Conservation (phyloP, 139 green algal species). For the Dunaliella primolecta region DNA sequence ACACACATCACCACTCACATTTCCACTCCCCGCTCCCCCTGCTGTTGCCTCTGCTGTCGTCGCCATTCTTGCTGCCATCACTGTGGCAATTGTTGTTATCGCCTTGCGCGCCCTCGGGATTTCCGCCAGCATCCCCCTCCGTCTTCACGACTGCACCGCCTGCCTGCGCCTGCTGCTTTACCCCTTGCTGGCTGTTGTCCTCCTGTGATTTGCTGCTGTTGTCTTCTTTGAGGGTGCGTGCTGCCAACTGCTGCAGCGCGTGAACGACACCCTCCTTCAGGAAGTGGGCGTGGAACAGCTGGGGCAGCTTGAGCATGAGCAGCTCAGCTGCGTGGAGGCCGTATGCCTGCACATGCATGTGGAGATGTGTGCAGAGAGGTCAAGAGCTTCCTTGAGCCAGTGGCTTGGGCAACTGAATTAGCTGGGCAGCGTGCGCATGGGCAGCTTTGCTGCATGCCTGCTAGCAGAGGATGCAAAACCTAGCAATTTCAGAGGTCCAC, state of each 20-base stretch:
- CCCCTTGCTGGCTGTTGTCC: neutral
- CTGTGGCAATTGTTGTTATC: no score
- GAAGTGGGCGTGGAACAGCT: slow-evolving; percentile 71
- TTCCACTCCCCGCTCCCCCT: neutral
- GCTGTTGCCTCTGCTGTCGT: neutral
- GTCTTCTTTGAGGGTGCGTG: neutral
- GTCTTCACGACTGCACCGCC: no score
- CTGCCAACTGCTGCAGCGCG: slow-evolving; percentile 71
- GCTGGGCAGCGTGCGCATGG: no score
- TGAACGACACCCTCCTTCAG: slow-evolving; percentile 91
- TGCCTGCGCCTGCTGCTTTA: no score
- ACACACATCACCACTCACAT: neutral
- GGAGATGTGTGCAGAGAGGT: neutral
- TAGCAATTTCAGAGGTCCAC: no score
- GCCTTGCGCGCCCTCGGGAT: no score
- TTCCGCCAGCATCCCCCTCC: no score
- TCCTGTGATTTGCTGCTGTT: neutral
- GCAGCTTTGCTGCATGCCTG: no score
- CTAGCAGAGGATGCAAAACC: no score
- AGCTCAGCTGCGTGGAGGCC: slow-evolving; percentile 58
- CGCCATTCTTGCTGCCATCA: no score
- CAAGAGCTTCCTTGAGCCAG: no score
- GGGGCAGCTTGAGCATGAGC: slow-evolving; percentile 86
- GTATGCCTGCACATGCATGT: slow-evolving; percentile 8
- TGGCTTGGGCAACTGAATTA: no score